Evolutionary conservation across 345 rosid genomes (phyloP), one percentile per base, ranked within the genome.

Genomic region (Isatis tinctoria): DNA sequence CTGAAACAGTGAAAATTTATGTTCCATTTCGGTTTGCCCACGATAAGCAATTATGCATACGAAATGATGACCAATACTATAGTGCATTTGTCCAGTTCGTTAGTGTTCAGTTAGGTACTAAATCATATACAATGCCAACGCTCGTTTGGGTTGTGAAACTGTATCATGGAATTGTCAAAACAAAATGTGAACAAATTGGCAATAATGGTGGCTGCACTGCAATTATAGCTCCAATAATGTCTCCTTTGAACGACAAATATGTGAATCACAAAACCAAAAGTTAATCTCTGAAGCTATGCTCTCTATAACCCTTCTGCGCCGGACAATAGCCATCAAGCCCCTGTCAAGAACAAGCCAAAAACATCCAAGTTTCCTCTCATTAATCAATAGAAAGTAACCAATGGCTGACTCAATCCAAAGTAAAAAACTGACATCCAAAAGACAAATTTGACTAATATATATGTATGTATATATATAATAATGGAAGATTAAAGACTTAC

Each of bases 401-500:
- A 12, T 32, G 52, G 28, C 30, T 45, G 44, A 53, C 36, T 69
- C 69, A 4, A 32, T 33, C 58, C 24, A 30, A 20, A 60, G 30
- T 51, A 3, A 36, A 36, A 60, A 45, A 51, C 11, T 62, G 43
- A 40, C 20, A 9, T 53, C 18, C 35, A 40, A 62, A 40, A 52
- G 56, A 32, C 17, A 54, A 49, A 17, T 48, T 58, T 33, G 4
- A 32, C 13, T 32, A 32, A 30, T 18, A 22, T 28, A 28, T 10
- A 5, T 20, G 11, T 12, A 10, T 41, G n/a, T 51, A 37, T 1
- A 36, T 28, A 40, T 63, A 20, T 8, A 10, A 13, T 20, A 51
- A 33, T 39, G 40, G 47, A 17, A 52, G 45, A 68, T 49, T 54
- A 40, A 64, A 65, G 75, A 70, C 85, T 78, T 83, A 84, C 99